Percentiles rank a stretch among this genome's conserved stretches.
phyloP scores from a whole-genome alignment of 306 rosid genomes.

The Ochetophila trinervis region DNA sequence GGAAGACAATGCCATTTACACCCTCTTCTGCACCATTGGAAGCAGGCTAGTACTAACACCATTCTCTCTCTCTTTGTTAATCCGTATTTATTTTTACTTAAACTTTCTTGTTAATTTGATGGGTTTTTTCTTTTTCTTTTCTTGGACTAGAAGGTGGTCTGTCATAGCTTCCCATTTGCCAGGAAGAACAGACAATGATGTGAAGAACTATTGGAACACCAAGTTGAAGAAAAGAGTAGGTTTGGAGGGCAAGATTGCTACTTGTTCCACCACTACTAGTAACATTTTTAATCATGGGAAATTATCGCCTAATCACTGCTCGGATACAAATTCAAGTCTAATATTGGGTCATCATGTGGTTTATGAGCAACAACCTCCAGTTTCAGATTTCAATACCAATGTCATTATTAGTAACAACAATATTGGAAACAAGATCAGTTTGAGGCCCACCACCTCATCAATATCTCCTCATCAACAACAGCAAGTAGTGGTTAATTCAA shows the following conservation, averaged over 20 bases:
- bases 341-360: too few species aligned
- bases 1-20: constrained; percentile 37
- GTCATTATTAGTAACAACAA: neutral
- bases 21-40: constrained; percentile 32
- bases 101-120: neutral
- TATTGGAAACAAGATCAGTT: neutral
- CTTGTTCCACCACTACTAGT: neutral
- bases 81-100: neutral
- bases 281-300: neutral
- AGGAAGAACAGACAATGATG: constrained; percentile 54
- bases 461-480: too few species aligned
- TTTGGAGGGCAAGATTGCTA: neutral
- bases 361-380: too few species aligned
- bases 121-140: neutral
- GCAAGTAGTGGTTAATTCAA: constrained; percentile 6
- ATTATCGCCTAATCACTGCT: too few species aligned
- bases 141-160: constrained; percentile 37
- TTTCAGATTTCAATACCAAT: neutral
- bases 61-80: too few species aligned
- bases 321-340: too few species aligned
- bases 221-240: constrained; percentile 42
- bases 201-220: constrained; percentile 51
- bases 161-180: constrained; percentile 47
- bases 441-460: too few species aligned
- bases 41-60: constrained; percentile 36